Evolutionary conservation across 1,139 yeast genomes (phyloP).

Genomic region (Debaryomyces udenii): DNA sequence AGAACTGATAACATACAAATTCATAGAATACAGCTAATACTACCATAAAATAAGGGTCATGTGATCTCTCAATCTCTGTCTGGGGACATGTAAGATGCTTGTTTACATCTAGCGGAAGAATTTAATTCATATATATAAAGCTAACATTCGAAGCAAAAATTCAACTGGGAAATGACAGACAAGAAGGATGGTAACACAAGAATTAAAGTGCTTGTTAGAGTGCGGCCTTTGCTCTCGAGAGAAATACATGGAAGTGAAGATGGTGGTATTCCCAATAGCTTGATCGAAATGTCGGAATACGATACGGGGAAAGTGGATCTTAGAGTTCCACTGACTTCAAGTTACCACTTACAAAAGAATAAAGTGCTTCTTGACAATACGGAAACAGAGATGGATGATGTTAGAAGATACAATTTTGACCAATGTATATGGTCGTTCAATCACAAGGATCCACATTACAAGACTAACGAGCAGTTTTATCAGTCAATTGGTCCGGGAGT

Average conservation of each 20-base stretch:
- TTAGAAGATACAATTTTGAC: slow-evolving; percentile 54
- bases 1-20: no score
- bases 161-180: neutral
- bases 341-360: slow-evolving; percentile 15
- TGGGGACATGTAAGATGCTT: no score
- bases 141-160: no score
- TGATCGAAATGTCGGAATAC: slow-evolving; percentile 37
- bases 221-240: slow-evolving; percentile 45
- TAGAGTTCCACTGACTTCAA: slow-evolving; percentile 26
- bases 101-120: no score
- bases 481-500: slow-evolving; percentile 56
- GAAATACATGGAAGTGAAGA: slow-evolving; percentile 25
- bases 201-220: slow-evolving; percentile 50
- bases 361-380: slow-evolving; percentile 3
- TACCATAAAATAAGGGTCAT: no score
- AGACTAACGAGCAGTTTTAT: slow-evolving; percentile 55
- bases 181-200: slow-evolving; percentile 20
- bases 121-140: no score
- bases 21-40: no score
- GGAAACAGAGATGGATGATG: slow-evolving; percentile 19
- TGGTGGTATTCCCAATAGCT: slow-evolving; percentile 14
- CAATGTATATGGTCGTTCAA: slow-evolving; percentile 62
- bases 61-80: no score
- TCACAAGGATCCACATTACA: slow-evolving; percentile 33
- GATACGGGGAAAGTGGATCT: slow-evolving; percentile 25